Percentiles rank a stretch among this genome's conserved stretches.
Evolutionary conservation across 306 rosid species (phyloP).

Genomic region (Inga leiocalycina): DNA sequence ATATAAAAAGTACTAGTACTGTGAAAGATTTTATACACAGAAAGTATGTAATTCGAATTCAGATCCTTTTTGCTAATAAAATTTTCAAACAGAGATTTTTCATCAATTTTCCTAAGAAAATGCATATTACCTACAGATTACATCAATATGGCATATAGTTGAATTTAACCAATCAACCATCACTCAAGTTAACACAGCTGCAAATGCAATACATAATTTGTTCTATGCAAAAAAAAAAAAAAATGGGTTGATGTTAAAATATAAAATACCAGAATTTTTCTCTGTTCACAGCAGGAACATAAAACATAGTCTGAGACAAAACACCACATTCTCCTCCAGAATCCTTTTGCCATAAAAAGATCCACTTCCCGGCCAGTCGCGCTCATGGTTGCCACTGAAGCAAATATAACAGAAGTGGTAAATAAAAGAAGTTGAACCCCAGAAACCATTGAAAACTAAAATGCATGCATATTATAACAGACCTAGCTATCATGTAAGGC

Average conservation of each 20-base stretch:
- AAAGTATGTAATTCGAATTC: too few species aligned
- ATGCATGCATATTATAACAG: slow-evolving; percentile 11
- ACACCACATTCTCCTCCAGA: slow-evolving; percentile 99
- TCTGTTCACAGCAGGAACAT: slow-evolving; percentile 87
- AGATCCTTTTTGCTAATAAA: too few species aligned
- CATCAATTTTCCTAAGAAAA: too few species aligned
- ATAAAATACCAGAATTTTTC: slow-evolving; percentile 75
- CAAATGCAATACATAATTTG: neutral
- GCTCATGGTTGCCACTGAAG: slow-evolving; percentile 94
- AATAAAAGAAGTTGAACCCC: slow-evolving; percentile 34
- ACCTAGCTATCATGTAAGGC: slow-evolving; percentile 97
- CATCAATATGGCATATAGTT: slow-evolving; percentile 6
- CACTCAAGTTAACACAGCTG: neutral
- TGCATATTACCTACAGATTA: neutral
- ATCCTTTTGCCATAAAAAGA: slow-evolving; percentile 82
- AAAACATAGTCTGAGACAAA: slow-evolving; percentile 80
- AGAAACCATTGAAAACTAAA: neutral
- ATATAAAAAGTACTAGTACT: too few species aligned
- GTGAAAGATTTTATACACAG: too few species aligned
- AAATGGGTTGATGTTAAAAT: slow-evolving; percentile 22
- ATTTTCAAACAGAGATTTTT: too few species aligned
- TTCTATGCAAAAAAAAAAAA: slow-evolving; percentile 1
- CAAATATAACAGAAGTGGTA: slow-evolving; percentile 23
- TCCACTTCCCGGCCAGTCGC: slow-evolving; percentile 93
- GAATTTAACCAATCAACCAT: slow-evolving; percentile 21